A percentile compares a stretch with the other conserved stretches of the same genome.
Evolutionary conservation across 495 filamentous ascomycete genomes (phyloP).

Genomic region (Tuber aestivum): DNA sequence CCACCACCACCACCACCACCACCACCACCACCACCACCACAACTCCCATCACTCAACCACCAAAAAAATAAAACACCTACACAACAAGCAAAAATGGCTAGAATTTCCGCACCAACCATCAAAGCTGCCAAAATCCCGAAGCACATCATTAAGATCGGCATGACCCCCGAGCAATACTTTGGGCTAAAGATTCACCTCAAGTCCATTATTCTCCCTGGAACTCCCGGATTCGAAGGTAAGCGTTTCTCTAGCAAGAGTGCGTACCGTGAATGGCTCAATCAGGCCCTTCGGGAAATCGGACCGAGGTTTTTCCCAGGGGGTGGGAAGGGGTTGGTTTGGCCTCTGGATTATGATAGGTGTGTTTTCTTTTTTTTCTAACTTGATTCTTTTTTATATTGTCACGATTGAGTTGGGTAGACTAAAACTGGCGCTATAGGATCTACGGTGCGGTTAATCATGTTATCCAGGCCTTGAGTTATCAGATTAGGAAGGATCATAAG

Average conservation of each 20-base stretch:
- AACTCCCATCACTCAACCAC: neutral
- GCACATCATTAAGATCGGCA: neutral
- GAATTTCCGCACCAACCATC: neutral
- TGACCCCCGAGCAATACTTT: neutral
- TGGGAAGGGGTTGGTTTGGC: neutral
- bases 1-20: too few relatives aligned
- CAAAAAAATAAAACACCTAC: neutral
- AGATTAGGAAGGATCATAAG: neutral
- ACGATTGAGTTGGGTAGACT: neutral
- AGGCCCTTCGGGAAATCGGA: neutral
- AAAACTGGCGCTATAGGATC: neutral
- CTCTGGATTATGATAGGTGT: neutral
- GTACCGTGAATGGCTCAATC: neutral
- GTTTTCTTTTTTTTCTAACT: neutral
- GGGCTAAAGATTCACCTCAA: neutral
- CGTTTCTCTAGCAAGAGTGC: neutral
- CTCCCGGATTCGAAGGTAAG: neutral
- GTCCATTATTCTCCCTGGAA: neutral
- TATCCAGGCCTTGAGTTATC: neutral
- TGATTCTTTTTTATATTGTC: too few relatives aligned
- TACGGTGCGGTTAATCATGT: neutral
- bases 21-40: neutral
- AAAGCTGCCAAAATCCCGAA: neutral
- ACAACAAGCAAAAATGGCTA: neutral
- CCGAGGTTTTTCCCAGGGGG: neutral